Conservation (phyloP, 2,329 filamentous ascomycete genomes). For the Ramularia collo-cygni region DNA sequence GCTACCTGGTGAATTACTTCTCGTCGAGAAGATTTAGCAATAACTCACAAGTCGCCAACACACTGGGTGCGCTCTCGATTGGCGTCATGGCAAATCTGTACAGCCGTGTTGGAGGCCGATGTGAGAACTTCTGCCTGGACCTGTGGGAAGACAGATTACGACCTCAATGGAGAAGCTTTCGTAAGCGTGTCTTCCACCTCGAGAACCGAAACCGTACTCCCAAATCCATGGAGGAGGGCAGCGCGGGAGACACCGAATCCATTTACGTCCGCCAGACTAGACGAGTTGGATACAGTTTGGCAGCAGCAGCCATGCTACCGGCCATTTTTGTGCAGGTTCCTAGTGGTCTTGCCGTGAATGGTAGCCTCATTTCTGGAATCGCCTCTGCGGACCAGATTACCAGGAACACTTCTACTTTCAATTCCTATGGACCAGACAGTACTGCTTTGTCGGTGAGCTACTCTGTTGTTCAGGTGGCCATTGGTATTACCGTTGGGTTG, state of each 20-base stretch:
- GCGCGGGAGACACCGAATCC: conserved; percentile 21
- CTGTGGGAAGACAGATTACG: conserved; percentile 47
- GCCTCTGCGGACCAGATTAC: conserved; percentile 51
- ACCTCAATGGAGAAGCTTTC: conserved; percentile 29
- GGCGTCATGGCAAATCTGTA: conserved; percentile 75
- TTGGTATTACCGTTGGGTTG: conserved; percentile 45
- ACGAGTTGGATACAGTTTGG: conserved; percentile 64
- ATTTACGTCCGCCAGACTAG: conserved; percentile 31
- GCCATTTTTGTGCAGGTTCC: conserved; percentile 71
- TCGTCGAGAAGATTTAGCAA: conserved; percentile 58
- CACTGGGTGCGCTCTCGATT: conserved; percentile 67
- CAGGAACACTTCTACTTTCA: conserved; percentile 23
- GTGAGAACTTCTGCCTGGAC: conserved; percentile 51
- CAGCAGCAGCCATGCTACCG: conserved; percentile 76
- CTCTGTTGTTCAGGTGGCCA: conserved; percentile 44
- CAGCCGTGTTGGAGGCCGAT: conserved; percentile 56
- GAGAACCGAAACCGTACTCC: conserved; percentile 13
- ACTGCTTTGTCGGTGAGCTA: conserved; percentile 44
- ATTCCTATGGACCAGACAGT: conserved; percentile 31
- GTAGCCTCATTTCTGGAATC: conserved; percentile 51
- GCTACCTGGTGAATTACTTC: conserved; percentile 71
- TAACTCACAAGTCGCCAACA: conserved; percentile 70
- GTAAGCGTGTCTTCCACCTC: conserved; percentile 25
- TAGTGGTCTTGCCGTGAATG: conserved; percentile 52
- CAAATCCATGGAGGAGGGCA: conserved; percentile 27